Conservation (phyloP, 257 asterid genomes). For the Nicotiana paniculata region DNA sequence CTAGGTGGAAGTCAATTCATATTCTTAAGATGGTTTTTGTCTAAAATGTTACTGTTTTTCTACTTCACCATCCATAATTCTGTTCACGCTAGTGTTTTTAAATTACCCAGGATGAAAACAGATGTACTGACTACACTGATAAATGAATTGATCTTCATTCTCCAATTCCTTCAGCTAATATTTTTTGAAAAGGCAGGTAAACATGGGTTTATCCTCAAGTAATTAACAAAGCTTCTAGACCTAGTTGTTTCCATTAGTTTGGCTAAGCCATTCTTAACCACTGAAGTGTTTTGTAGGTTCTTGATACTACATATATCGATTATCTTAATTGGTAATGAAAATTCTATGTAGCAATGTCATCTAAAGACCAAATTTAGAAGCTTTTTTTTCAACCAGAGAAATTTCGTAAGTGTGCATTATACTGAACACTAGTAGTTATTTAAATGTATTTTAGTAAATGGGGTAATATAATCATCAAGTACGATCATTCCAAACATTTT, state of each 20-base stretch:
- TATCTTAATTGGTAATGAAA: neutral
- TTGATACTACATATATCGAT: neutral
- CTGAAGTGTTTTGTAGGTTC: neutral
- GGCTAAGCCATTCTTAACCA: neutral
- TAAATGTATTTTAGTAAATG: neutral
- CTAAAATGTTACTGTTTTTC: neutral
- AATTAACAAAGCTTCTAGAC: neutral
- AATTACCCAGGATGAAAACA: neutral
- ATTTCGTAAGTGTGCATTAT: neutral
- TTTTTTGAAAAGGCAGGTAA: neutral
- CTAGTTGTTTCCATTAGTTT: neutral
- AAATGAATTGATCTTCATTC: neutral
- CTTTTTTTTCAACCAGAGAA: neutral
- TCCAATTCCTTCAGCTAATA: neutral
- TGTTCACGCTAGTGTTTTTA: neutral
- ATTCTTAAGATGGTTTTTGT: neutral
- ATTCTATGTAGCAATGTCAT: neutral
- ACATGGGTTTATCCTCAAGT: neutral
- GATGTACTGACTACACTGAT: neutral
- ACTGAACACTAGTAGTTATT: neutral
- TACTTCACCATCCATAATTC: neutral
- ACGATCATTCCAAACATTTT: neutral
- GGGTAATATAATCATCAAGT: neutral
- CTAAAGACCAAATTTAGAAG: neutral
- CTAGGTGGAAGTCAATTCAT: neutral